These are phyloP conservation scores for Solanum bulbocastanum DNA, from an alignment of 257 asterid species.

Conservation along the genomic window DNA sequence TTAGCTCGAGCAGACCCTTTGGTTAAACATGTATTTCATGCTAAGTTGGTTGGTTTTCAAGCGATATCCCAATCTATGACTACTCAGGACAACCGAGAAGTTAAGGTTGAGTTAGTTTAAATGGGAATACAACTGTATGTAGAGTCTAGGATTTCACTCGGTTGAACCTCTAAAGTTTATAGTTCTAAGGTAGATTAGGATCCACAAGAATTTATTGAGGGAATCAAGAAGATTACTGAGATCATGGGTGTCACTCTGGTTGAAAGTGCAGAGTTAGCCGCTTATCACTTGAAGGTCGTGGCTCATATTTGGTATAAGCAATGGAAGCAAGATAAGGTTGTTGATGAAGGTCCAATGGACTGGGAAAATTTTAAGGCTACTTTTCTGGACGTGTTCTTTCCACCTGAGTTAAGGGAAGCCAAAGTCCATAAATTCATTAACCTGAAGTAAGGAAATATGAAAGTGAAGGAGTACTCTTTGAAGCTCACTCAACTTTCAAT, in stretches of 20 bases:
- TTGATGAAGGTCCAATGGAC: too few relatives aligned
- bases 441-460: too few relatives aligned
- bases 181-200: background rate
- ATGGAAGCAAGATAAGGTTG: too few relatives aligned
- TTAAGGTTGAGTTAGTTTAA: background rate
- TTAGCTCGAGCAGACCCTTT: background rate
- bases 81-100: background rate
- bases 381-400: too few relatives aligned
- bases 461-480: too few relatives aligned
- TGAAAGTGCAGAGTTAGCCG: background rate
- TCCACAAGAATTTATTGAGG: background rate
- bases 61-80: background rate
- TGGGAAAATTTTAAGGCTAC: too few relatives aligned
- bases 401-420: too few relatives aligned
- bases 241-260: background rate
- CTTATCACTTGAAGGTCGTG: too few relatives aligned
- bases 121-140: too few relatives aligned
- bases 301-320: too few relatives aligned
- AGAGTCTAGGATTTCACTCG: background rate
- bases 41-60: background rate
- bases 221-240: background rate
- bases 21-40: background rate
- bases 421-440: too few relatives aligned
- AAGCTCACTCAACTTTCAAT: too few relatives aligned
- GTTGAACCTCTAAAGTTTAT: background rate